A percentile compares a stretch with the other conserved stretches of the same genome.
Evolutionary conservation across 2,329 filamentous ascomycete genomes (phyloP).

Genomic region (Pseudogymnoascus verrucosus): DNA sequence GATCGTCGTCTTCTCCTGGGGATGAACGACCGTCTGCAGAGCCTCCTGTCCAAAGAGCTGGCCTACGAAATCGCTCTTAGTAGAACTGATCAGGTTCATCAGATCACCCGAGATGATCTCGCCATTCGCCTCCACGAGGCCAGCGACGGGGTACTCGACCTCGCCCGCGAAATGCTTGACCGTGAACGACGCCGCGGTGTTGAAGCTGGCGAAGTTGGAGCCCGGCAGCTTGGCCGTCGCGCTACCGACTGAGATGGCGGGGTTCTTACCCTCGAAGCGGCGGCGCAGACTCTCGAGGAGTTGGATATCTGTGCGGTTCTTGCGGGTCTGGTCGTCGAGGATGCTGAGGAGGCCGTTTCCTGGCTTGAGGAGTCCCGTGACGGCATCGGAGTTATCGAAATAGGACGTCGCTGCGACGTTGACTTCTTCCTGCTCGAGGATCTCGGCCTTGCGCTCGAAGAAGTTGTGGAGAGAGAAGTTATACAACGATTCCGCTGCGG

Average conservation of each 20-base stretch:
- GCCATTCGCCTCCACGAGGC: slow-evolving; percentile 88
- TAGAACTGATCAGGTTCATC: slow-evolving; percentile 85
- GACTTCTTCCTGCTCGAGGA: slow-evolving; percentile 91
- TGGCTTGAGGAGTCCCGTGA: slow-evolving; percentile 82
- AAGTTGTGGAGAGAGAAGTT: slow-evolving; percentile 92
- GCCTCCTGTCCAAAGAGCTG: slow-evolving; percentile 95
- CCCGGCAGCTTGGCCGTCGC: slow-evolving; percentile 71
- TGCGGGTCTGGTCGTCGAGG: slow-evolving; percentile 87
- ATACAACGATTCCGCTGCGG: slow-evolving; percentile 84
- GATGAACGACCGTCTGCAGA: slow-evolving; percentile 85
- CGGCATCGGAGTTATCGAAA: slow-evolving; percentile 94
- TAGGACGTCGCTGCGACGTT: slow-evolving; percentile 86
- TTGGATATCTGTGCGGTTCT: slow-evolving; percentile 81
- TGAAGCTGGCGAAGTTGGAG: slow-evolving; percentile 83
- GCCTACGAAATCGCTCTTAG: slow-evolving; percentile 79
- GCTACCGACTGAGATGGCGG: slow-evolving; percentile 72
- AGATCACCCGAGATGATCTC: slow-evolving; percentile 93
- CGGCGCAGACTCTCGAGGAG: slow-evolving; percentile 85
- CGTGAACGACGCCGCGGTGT: slow-evolving; percentile 72
- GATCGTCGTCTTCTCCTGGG: slow-evolving; percentile 79
- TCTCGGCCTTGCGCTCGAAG: slow-evolving; percentile 88
- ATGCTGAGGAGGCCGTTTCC: slow-evolving; percentile 92
- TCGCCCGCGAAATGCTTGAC: slow-evolving; percentile 95
- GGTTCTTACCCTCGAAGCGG: slow-evolving; percentile 90
- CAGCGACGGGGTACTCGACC: slow-evolving; percentile 84